phyloP scores from a whole-genome alignment of 805 yeast species.

The Barnettozyma salicaria region DNA sequence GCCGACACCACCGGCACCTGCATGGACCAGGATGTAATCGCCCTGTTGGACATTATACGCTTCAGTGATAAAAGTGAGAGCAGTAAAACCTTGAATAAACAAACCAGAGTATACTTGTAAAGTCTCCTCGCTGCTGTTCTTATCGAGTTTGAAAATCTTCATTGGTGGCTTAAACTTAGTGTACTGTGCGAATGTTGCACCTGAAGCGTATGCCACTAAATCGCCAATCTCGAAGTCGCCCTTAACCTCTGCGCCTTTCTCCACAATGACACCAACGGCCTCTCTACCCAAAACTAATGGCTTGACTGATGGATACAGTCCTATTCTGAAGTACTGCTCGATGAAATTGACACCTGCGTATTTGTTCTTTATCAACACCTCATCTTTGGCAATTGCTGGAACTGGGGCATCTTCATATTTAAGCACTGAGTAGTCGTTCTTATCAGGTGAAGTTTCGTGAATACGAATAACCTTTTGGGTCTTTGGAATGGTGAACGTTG shows the following conservation, averaged over 20 bases:
- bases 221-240: constrained; percentile 57
- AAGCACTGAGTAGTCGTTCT: constrained; percentile 35
- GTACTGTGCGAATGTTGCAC: constrained; percentile 67
- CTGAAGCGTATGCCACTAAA: constrained; percentile 51
- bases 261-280: constrained; percentile 64
- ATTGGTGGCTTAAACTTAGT: constrained; percentile 39
- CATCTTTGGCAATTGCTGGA: constrained; percentile 49
- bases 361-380: constrained; percentile 64
- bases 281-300: constrained; percentile 73
- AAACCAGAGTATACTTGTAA: constrained; percentile 55
- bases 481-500: constrained; percentile 37
- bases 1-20: constrained; percentile 97
- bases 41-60: constrained; percentile 62
- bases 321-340: constrained; percentile 77
- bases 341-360: constrained; percentile 80
- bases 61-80: constrained; percentile 61
- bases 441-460: constrained; percentile 48
- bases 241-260: constrained; percentile 53
- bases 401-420: constrained; percentile 50
- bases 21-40: constrained; percentile 73
- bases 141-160: constrained; percentile 44
- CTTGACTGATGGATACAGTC: constrained; percentile 54
- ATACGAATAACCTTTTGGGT: constrained; percentile 52
- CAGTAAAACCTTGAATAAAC: constrained; percentile 72
- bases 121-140: constrained; percentile 39